Conservation (phyloP, 106 monocot genomes). For the Gastrodia elata region DNA sequence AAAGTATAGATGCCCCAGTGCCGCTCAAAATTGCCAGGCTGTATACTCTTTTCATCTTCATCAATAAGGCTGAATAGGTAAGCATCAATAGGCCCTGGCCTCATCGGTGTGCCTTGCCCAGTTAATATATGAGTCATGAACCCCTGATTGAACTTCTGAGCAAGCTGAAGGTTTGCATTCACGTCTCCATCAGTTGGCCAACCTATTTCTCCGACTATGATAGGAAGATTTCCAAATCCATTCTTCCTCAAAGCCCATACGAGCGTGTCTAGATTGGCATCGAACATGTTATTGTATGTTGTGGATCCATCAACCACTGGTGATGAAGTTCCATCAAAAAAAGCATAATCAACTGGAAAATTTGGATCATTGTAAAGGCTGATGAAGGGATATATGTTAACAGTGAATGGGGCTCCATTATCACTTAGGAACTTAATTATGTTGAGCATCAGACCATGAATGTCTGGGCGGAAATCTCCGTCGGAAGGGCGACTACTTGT, state of each 20-base stretch:
- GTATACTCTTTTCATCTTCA: conserved; percentile 59
- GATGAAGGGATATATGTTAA: conserved; percentile 85
- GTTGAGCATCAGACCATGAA: conserved; percentile 27
- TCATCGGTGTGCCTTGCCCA: conserved; percentile 31
- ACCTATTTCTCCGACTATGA: conserved; percentile 47
- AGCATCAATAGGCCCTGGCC: conserved; percentile 31
- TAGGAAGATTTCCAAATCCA: conserved; percentile 26
- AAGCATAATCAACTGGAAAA: conserved; percentile 65
- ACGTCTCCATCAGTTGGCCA: conserved; percentile 56
- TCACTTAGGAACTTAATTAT: conserved; percentile 45
- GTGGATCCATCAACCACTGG: conserved; percentile 33
- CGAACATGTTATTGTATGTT: conserved; percentile 43
- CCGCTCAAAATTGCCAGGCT: conserved; percentile 63
- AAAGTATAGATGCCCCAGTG: conserved; percentile 53
- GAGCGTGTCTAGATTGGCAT: conserved; percentile 52
- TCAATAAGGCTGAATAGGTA: conserved; percentile 60
- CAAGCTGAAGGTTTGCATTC: conserved; percentile 16
- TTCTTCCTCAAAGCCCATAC: conserved; percentile 40
- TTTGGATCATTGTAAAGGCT: conserved; percentile 40
- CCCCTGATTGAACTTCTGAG: conserved; percentile 33
- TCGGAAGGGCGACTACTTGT: conserved; percentile 27
- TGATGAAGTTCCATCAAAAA: conserved; percentile 40
- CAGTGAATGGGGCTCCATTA: conserved; percentile 47
- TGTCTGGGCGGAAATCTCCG: conserved; percentile 42
- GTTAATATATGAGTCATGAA: conserved; percentile 22